Base-by-base conservation (phyloP, 2,329 filamentous ascomycete genomes). In the Diaporthe sp. region DNA sequence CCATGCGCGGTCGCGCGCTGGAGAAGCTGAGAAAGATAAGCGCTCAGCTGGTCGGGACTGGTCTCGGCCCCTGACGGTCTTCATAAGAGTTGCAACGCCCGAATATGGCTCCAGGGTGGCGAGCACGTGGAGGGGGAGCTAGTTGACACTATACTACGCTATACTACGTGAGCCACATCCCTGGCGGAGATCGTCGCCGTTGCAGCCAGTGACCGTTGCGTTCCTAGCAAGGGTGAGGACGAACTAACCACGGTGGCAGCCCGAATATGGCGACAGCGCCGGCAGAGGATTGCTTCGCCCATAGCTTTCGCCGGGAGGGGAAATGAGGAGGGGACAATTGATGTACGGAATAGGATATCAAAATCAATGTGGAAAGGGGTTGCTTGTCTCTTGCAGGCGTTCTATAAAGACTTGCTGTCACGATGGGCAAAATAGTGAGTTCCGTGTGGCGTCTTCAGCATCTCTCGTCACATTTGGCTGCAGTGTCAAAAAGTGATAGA, bases 321-420 rank as follows among this genome's bases (percentile, higher is more conserved):
- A 65, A 65, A 65, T 65, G 60, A 65, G 28, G 60, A 65, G 60
- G 60, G 60, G 60, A 65, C 39, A 46, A 28, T 65, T 65, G 60
- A 46, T 65, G 60, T 65, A 65, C 60, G 60, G 25, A 55, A 65
- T 65, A 31, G 39, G 60, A 65, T 65, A 44, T 31, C 53, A 55
- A 55, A 55, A 65, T 65, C 60, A 65, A 46, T 46, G 39, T 31
- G 60, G 46, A 65, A 46, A 65, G 60, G 60, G 60, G 60, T 22
- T 28, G 60, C 7, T 31, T 44, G n/a, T 65, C 39, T 17, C 9
- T 25, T 46, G 60, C 39, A 65, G 39, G 25, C 4, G 4, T 31
- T 46, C 15, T 65, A 65, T 65, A 65, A 65, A 65, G 60, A 46
- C 39, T 46, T 65, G 60, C 25, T 65, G 39, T 46, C 25, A 65